Percentiles rank a stretch among this genome's conserved stretches.
These are phyloP conservation scores for Collybiopsis confluens DNA, from an alignment of 768 basidiomycete species.

Conservation along the genomic window DNA sequence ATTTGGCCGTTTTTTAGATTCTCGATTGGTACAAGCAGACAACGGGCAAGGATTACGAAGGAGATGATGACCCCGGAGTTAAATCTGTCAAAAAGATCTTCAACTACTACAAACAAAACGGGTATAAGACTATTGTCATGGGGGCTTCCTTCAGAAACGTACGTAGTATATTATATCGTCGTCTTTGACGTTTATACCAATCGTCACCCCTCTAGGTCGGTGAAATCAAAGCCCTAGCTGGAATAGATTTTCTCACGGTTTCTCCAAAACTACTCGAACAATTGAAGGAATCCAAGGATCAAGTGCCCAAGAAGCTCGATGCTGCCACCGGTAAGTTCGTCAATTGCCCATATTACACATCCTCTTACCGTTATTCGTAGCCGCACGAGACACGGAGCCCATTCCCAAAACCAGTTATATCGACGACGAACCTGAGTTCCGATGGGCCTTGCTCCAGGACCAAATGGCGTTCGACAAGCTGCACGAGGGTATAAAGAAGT, in stretches of 20 bases:
- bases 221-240: slow-evolving; percentile 93
- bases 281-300: slow-evolving; percentile 74
- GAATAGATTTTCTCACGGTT: slow-evolving; percentile 98
- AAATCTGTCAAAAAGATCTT: slow-evolving; percentile 94
- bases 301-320: slow-evolving; percentile 84
- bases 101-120: slow-evolving; percentile 99
- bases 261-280: slow-evolving; percentile 87
- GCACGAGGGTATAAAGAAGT: slow-evolving; percentile 97
- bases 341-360: not conserved
- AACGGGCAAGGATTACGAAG: slow-evolving; percentile 83
- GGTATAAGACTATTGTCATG: slow-evolving; percentile 99
- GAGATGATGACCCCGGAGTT: slow-evolving; percentile 94
- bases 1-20: slow-evolving; percentile 49
- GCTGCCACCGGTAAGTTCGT: slow-evolving; percentile 48
- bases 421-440: slow-evolving; percentile 95
- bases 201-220: slow-evolving; percentile 46
- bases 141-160: slow-evolving; percentile 99
- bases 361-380: slow-evolving; percentile 21
- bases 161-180: slow-evolving; percentile 22
- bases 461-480: slow-evolving; percentile 99
- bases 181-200: slow-evolving; percentile 6
- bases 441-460: slow-evolving; percentile 89
- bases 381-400: slow-evolving; percentile 49
- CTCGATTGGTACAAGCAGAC: slow-evolving; percentile 99
- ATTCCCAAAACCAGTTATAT: slow-evolving; percentile 80